Percentiles rank a stretch among this genome's conserved stretches.
phyloP scores from a whole-genome alignment of 257 asterid genomes.

The Leptodermis oblonga region DNA sequence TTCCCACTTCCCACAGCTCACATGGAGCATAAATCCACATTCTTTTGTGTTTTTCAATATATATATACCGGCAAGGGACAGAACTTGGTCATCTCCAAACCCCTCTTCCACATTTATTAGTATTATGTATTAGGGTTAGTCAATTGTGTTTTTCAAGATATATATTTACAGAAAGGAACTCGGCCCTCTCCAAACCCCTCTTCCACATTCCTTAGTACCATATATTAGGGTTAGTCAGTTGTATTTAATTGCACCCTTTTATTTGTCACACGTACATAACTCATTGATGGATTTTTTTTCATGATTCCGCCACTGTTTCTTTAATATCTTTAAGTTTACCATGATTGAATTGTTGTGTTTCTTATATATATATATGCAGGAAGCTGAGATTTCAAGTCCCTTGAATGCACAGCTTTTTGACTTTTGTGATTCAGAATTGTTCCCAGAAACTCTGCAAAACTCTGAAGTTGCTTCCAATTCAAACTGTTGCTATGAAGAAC shows the following conservation, averaged over 20 bases:
- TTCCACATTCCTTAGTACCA: background rate
- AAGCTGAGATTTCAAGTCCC: constrained; percentile 72
- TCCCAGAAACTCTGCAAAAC: constrained; percentile 57
- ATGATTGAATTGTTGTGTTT: background rate
- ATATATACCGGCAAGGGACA: no score
- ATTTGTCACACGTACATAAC: background rate
- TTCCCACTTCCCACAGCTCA: constrained; percentile 22
- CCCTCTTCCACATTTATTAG: no score
- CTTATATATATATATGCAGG: constrained; percentile 48
- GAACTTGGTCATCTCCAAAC: no score
- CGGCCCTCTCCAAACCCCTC: no score
- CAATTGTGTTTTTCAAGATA: background rate
- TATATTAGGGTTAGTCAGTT: no score
- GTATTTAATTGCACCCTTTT: no score
- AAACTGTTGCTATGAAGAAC: constrained; percentile 60
- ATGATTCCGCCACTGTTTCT: background rate
- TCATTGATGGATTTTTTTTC: no score
- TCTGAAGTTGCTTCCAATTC: constrained; percentile 75
- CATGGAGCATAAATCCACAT: constrained; percentile 26
- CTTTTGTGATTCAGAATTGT: constrained; percentile 65
- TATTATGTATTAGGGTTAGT: no score
- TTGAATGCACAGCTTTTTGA: constrained; percentile 62
- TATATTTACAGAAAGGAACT: no score
- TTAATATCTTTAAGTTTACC: background rate
- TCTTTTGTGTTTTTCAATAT: background rate